phyloP scores from a whole-genome alignment of 257 asterid species.

The Jasminum sambac region DNA sequence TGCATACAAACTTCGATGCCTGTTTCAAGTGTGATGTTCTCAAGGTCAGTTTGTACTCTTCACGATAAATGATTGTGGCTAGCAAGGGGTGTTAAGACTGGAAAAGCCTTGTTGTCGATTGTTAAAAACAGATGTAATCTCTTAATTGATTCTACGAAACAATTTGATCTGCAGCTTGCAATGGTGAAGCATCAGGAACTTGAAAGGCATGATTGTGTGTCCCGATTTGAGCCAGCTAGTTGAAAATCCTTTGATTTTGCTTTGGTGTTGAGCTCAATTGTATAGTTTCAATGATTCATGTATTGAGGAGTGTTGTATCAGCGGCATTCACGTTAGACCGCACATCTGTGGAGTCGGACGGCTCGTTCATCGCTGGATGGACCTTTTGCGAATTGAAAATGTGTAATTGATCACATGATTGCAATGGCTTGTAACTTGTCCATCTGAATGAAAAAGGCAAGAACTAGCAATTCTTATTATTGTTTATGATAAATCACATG shows the following conservation, averaged over 20 bases:
- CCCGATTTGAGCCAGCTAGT: constrained; percentile 73
- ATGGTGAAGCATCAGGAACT: constrained; percentile 97
- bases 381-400: no score
- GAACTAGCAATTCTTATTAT: no score
- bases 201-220: constrained; percentile 82
- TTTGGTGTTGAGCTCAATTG: background rate
- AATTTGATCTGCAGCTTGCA: constrained; percentile 64
- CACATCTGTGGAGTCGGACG: background rate
- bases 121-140: background rate
- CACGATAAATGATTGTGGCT: no score
- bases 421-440: no score
- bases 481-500: no score
- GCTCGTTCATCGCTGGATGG: background rate
- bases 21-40: constrained; percentile 86
- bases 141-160: background rate
- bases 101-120: background rate
- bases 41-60: constrained; percentile 48
- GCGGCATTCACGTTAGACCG: background rate
- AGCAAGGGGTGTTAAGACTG: no score
- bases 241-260: constrained; percentile 18
- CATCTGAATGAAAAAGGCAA: no score
- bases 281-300: no score
- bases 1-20: constrained; percentile 87
- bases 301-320: background rate
- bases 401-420: no score